Evolutionary conservation across 768 basidiomycete species (phyloP), one percentile per base, ranked within the genome.

Genomic region (Chalciporus pseudorubinellus): DNA sequence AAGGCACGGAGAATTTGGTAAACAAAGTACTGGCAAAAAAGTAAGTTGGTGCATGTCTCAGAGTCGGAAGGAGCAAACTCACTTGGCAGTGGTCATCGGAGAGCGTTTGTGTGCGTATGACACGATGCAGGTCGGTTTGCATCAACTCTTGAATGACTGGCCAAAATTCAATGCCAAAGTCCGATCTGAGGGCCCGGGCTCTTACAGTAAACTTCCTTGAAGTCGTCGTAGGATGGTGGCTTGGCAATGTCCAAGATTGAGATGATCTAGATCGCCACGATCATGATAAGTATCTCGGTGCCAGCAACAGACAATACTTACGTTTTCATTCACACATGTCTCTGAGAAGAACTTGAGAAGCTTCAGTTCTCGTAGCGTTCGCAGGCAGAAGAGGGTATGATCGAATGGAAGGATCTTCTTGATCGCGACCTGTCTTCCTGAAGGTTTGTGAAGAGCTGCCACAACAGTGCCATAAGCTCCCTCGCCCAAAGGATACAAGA

Each of bases 331-430:
- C 43, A 89, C 74, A 60, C 87, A 89, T 40, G 80, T 77, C 59
- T 87, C 85, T 6, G 86, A 87, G 71, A 90, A 88, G 75, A 89
- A 89, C 67, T 86, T 87, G 67, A 89, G 78, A 18, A 97, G 76
- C 73, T 97, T 95, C 67, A 97, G 78, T 73, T 97, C 95, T 53
- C 94, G 81, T 46, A 97, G 74, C 2, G 94, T 98, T 52, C 88
- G 80, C 65, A 95, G 73, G 61, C 89, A 92, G 74, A 94, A 95
- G 69, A 95, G 77, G 28, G 90, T 87, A 66, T 95, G 94, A 63
- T 95, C 94, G 69, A 97, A 95, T 9, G 93, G 94, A 38, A 89
- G 83, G 62, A 97, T 87, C 72, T 92, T 93, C 80, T 95, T 98
- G 74, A 95, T 95, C 39, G 94, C 95, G 14, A 98, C 92, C 67